Percentiles rank a stretch among this genome's conserved stretches.
phyloP scores from a whole-genome alignment of 2,329 filamentous ascomycete genomes.

The Epichloe aotearoae region DNA sequence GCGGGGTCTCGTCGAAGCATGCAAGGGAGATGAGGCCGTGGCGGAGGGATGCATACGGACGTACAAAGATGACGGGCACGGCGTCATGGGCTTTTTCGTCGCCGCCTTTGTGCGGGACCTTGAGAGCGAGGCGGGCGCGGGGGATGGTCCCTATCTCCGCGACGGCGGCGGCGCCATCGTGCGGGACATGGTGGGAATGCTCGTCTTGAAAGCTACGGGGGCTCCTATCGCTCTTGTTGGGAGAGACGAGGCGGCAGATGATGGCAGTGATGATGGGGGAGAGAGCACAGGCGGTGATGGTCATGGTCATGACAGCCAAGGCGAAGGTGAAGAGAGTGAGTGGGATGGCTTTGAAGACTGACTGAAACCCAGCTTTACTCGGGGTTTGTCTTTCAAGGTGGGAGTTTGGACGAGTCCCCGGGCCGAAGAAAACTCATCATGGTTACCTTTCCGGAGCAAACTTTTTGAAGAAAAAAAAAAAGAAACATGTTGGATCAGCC shows the following conservation, averaged over 20 bases:
- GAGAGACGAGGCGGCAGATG: slow-evolving; percentile 9
- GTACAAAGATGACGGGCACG: slow-evolving; percentile 65
- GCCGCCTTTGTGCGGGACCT: slow-evolving; percentile 54
- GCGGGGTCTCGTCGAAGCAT: slow-evolving; percentile 40
- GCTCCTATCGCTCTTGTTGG: slow-evolving; percentile 14
- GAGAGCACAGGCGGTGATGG: slow-evolving; percentile 8
- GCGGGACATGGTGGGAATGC: slow-evolving; percentile 26
- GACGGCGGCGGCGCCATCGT: slow-evolving; percentile 41
- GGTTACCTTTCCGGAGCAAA: too few species aligned
- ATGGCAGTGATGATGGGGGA: slow-evolving; percentile 7
- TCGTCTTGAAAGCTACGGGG: slow-evolving; percentile 23
- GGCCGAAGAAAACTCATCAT: too few species aligned
- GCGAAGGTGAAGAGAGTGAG: slow-evolving; percentile 4
- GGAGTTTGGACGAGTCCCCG: too few species aligned
- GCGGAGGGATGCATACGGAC: slow-evolving; percentile 71
- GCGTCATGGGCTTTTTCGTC: slow-evolving; percentile 93
- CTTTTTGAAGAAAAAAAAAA: too few species aligned
- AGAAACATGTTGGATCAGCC: too few species aligned
- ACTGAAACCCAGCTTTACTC: too few species aligned
- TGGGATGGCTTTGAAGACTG: slow-evolving; percentile 9
- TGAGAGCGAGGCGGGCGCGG: slow-evolving; percentile 3
- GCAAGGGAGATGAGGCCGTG: slow-evolving; percentile 35
- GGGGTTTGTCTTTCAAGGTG: too few species aligned
- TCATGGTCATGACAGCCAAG: slow-evolving; percentile 7
- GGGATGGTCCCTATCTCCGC: slow-evolving; percentile 37